Base-by-base conservation (phyloP, 2,329 filamentous ascomycete genomes). In the Dothideomycetes sp. region DNA sequence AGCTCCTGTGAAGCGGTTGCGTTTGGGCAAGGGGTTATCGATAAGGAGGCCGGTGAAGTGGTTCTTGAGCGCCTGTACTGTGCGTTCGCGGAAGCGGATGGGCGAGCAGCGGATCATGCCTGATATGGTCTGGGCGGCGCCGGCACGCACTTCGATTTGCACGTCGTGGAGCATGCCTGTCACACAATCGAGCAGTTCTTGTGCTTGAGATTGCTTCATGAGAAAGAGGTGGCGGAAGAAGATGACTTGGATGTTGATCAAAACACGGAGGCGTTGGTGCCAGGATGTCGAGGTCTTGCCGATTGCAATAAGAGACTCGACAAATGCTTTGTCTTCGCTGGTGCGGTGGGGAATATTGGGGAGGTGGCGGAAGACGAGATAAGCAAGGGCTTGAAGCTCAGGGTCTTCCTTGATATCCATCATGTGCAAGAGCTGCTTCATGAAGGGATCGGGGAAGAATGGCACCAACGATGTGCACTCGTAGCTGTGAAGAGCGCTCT, bases 331-430 rank as follows among this genome's bases (percentile, higher is more conserved):
- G 51, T 94, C 86, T 58, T 95, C 84, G 42, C 88, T 87, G 22
- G 79, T 75, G 2, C 84, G 80, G 64, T 95, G 89, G 0, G 91
- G 88, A 41, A 98, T 86, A 58, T 98, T 98, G 11, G 91, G 87
- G 12, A 98, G 68, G 55, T 98, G 89, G 5, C 89, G 82, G 68
- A 96, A 98, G 31, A 98, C 91, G 55, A 94, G 87, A 57, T 96
- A 98, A 0, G 91, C 89, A 7, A 95, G 73, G 8, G 84, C 81
- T 69, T 95, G 93, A 2, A 98, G 73, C 60, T 98, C 93, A 0
- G 86, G 87, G 53, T 98, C 91, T 60, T 98, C 91, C 60, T 96
- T 96, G 58, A 98, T 86, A 55, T 98, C 91, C 89, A 98, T 98
- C 91, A 98, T 98, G 67, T 98, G 88, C 38, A 98, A 68, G 11